Evolutionary conservation across 192 early-diverging fungal genomes (phyloP), one percentile per base, ranked within the genome.

Genomic region (Linnemannia zychae): DNA sequence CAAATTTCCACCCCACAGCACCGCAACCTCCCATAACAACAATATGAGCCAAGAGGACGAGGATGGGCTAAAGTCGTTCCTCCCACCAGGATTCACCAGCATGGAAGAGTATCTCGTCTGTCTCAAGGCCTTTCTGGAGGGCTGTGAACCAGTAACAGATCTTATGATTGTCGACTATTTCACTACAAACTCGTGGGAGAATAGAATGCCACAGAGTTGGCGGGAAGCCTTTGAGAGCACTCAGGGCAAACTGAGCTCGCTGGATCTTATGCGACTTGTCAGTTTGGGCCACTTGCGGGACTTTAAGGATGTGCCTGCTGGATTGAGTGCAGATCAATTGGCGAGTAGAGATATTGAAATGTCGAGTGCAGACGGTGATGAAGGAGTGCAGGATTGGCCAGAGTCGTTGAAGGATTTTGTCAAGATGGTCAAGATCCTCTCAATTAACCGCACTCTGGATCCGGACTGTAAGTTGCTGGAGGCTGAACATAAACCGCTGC

Each of bases 81-180:
- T 84, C 24, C 82, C 82, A 12, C 77, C 82, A 47, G 82, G 73
- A 11, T 84, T 84, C 47, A n/a, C 69, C 24, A 70, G 37, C 18
- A 38, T 84, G 28, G 82, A 84, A 18, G 71, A 79, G 7, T 84
- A 84, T 34, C 72, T 84, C n/a, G 34, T 15, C 22, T 33, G 46
- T 20, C 73, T 84, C 38, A 72, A 71, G 12, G 31, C 72, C 9
- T 84, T 84, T 34, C 50, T 84, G 20, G 11, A 38, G 1, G 17
- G 38, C 7, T 84, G 77, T 24, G 82, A 84, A 28, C 77, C 82
- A 7, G n/a, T 84, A 7, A 84, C 72, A 1, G 60, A 79, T 40
- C 73, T 84, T 4, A 84, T 84, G 82, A 88, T 91, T 74, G 90
- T 91, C 17, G 88, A 91, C 63, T 91, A 88, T 50, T 74, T 90